Percentiles rank a stretch among this genome's conserved stretches.
phyloP scores from a whole-genome alignment of 768 basidiomycete genomes.

The Rhizopogon vesiculosus region DNA sequence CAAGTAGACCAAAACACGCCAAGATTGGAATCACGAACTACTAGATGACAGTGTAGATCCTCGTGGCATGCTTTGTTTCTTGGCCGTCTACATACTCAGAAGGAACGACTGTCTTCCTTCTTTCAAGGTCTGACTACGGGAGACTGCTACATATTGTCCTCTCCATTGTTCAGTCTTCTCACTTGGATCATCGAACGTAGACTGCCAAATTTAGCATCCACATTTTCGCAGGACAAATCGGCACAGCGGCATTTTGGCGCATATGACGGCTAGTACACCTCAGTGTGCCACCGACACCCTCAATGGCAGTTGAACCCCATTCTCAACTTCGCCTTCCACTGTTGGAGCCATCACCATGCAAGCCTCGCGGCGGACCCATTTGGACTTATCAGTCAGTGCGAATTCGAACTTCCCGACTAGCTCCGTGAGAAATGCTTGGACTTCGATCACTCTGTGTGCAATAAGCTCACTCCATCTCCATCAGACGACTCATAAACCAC shows the following conservation, averaged over 20 bases:
- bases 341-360: slow-evolving; percentile 31
- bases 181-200: background rate
- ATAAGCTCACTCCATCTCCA: background rate
- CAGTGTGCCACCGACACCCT: slow-evolving; percentile 14
- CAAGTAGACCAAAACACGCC: no score
- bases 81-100: background rate
- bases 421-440: slow-evolving; percentile 58
- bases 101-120: no score
- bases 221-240: background rate
- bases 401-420: slow-evolving; percentile 52
- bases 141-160: no score
- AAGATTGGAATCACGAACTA: no score
- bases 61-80: no score
- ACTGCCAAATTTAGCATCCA: background rate
- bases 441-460: slow-evolving; percentile 36
- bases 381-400: slow-evolving; percentile 22
- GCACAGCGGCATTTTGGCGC: background rate
- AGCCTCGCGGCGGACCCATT: slow-evolving; percentile 23
- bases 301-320: slow-evolving; percentile 30
- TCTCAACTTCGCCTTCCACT: slow-evolving; percentile 25
- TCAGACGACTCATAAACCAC: background rate
- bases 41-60: no score
- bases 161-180: background rate
- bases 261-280: background rate
- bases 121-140: no score